These are phyloP conservation scores for Erigeron canadensis DNA, from an alignment of 129 eudicot genomes.

Conservation along the genomic window DNA sequence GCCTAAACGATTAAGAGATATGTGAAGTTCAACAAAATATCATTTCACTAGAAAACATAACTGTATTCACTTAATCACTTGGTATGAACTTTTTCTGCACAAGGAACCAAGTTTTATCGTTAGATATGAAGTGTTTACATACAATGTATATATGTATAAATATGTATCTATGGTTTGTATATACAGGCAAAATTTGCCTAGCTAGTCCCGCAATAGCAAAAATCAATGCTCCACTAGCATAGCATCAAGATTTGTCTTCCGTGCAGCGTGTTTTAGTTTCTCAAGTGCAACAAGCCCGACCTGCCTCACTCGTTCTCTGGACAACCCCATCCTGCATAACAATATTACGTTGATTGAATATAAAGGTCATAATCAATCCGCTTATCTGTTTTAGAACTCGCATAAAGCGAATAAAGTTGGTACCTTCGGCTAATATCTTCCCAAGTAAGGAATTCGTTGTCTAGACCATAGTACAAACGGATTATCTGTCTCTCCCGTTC, in stretches of 20 bases:
- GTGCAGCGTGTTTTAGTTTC: slow-evolving; percentile 88
- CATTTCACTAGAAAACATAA: background rate
- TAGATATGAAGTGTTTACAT: slow-evolving; percentile 23
- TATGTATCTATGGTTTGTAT: slow-evolving; percentile 37
- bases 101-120: slow-evolving; percentile 10
- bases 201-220: slow-evolving; percentile 5
- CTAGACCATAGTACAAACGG: slow-evolving; percentile 89
- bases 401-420: background rate
- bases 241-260: slow-evolving; percentile 72
- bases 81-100: slow-evolving; percentile 14
- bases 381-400: background rate
- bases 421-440: slow-evolving; percentile 93
- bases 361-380: background rate
- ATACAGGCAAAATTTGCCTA: slow-evolving; percentile 27
- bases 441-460: slow-evolving; percentile 92
- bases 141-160: slow-evolving; percentile 25
- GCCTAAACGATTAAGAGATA: background rate
- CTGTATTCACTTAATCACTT: background rate
- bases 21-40: background rate
- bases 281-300: slow-evolving; percentile 92
- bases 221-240: slow-evolving; percentile 67
- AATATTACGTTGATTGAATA: slow-evolving; percentile 7
- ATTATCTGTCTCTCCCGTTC: slow-evolving; percentile 76
- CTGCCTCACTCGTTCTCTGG: slow-evolving; percentile 96
- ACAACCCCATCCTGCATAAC: slow-evolving; percentile 81